Conservation (phyloP, 805 yeast genomes). For the Saccharomycopsis oosterbeekiorum region DNA sequence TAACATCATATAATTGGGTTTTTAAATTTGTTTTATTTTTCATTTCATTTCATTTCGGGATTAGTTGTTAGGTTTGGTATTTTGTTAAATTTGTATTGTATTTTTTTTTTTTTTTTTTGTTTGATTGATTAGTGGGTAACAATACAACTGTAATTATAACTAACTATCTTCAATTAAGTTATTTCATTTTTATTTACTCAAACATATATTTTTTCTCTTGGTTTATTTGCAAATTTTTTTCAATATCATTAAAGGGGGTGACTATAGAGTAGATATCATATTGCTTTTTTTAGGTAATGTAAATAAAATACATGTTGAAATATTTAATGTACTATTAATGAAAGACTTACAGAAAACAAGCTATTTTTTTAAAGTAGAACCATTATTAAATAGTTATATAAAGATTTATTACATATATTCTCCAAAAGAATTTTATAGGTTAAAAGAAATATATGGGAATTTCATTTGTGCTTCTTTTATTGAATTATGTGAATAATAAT, state of each 20-base stretch:
- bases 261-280: not conserved
- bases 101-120: too few relatives aligned
- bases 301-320: not conserved
- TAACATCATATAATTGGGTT: not conserved
- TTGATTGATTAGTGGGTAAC: not conserved
- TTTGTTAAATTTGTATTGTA: not conserved
- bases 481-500: not conserved
- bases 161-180: not conserved
- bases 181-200: not conserved
- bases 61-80: not conserved
- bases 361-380: not conserved
- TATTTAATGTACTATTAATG: not conserved
- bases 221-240: not conserved
- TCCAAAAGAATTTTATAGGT: not conserved
- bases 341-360: not conserved
- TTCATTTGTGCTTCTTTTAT: not conserved
- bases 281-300: too few relatives aligned
- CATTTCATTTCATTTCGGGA: not conserved
- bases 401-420: not conserved
- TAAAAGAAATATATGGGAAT: not conserved
- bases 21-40: too few relatives aligned
- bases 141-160: too few relatives aligned
- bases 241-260: not conserved
- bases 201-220: not conserved
- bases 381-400: slow-evolving; percentile 1